Conservation (phyloP, 768 basidiomycete species). For the Rubroboletus satanas region DNA sequence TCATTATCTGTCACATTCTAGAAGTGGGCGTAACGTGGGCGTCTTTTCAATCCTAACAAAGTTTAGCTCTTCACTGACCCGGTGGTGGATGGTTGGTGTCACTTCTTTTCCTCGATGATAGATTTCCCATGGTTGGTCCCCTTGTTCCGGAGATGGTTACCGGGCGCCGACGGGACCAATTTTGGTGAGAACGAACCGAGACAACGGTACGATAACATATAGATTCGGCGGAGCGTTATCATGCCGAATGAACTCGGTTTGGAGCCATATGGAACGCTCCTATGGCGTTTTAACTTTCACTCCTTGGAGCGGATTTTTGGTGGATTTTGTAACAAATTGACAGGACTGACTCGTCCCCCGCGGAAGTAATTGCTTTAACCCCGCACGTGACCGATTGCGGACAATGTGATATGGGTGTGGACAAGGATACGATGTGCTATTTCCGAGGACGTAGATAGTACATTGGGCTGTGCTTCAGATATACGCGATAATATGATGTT, state of each 20-base stretch:
- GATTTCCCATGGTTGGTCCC: slow-evolving; percentile 7
- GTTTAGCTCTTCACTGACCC: neutral
- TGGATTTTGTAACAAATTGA: neutral
- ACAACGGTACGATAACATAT: slow-evolving; percentile 21
- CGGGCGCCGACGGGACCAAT: slow-evolving; percentile 2
- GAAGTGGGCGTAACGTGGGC: slow-evolving; percentile 1
- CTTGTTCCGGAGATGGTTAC: slow-evolving; percentile 16
- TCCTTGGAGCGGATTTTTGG: slow-evolving; percentile 9
- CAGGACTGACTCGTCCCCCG: slow-evolving; percentile 1
- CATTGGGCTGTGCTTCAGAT: neutral
- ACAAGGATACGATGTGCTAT: slow-evolving; percentile 1
- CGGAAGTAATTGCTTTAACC: slow-evolving; percentile 6
- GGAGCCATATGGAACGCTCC: slow-evolving; percentile 6
- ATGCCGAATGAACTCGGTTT: neutral
- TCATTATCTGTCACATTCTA: slow-evolving; percentile 2
- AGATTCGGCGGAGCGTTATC: slow-evolving; percentile 16
- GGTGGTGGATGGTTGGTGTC: neutral
- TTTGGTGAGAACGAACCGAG: slow-evolving; percentile 19
- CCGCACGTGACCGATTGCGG: slow-evolving; percentile 1
- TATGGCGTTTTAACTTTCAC: slow-evolving; percentile 3
- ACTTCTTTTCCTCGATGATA: slow-evolving; percentile 6
- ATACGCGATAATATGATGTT: neutral
- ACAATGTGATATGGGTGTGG: neutral
- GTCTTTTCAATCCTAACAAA: neutral
- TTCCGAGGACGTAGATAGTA: slow-evolving; percentile 14